Evolutionary conservation across 2,329 filamentous ascomycete species (phyloP), one percentile per base, ranked within the genome.

Genomic region (Spiromastix sp.): DNA sequence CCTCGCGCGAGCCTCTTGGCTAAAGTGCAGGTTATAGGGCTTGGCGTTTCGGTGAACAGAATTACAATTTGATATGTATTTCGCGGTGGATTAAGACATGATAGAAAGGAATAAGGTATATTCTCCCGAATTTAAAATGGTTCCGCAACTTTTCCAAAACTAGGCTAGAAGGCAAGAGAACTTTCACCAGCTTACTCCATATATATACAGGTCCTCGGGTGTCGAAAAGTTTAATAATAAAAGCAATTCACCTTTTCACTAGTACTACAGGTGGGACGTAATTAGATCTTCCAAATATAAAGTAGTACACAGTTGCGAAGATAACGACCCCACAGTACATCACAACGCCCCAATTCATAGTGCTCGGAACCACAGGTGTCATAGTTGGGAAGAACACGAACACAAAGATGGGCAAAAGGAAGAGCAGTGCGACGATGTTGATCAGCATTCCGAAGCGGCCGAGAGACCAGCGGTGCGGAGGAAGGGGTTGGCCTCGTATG

Each of bases 291-390:
- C 63, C 67, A 27, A 50, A 45, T 3, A 59, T 10, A n/a, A 50
- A 43, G 39, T 67, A 71, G 41, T 63, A 70, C 0, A 55, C 36
- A 3, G 63, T 51, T 2, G 64, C 61, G 20, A 67, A 60, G 5
- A 57, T 44, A 11, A 68, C 50, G 13, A 67, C 52, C 4, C 54
- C 55, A n/a, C 59, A 56, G 37, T 65, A 70, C 46, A 70, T 66
- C 1, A 54, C 47, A 27, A 61, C 52, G 24, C 59, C 60, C 64
- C 65, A 70, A 41, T 70, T 70, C 63, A 70, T 68, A 4, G 56
- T 56, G 34, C 48, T 41, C 6, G 44, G 40, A 7, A 46, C 46
- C 16, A 63, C 60, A 3, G 48, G 42, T 7, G 48, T 54, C 0
- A 44, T 46, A 9, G 52, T 42, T 0, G 66, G 66, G 42, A 69